A percentile compares a stretch with the other conserved stretches of the same genome.
Evolutionary conservation across 2,329 filamentous ascomycete genomes (phyloP).

Genomic region (Hirsutella rhossiliensis): DNA sequence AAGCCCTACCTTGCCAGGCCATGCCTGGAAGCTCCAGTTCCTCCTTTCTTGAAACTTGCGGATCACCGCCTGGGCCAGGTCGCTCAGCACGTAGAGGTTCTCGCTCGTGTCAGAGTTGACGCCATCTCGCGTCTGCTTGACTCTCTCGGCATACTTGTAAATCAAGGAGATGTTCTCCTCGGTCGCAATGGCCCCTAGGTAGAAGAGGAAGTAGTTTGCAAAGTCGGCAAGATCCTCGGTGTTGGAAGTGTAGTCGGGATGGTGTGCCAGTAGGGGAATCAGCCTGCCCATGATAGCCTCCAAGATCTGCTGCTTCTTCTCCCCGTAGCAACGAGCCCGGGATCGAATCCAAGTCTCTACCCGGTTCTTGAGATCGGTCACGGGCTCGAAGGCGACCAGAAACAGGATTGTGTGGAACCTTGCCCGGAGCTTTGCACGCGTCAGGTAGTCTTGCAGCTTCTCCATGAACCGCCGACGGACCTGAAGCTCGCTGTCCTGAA

Average conservation of each 20-base stretch:
- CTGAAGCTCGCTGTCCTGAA: slow-evolving; percentile 62
- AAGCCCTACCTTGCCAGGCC: slow-evolving; percentile 67
- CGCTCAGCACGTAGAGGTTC: slow-evolving; percentile 74
- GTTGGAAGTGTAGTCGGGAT: slow-evolving; percentile 70
- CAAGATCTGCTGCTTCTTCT: slow-evolving; percentile 51
- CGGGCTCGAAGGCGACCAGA: slow-evolving; percentile 82
- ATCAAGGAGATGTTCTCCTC: slow-evolving; percentile 82
- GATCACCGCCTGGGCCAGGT: slow-evolving; percentile 73
- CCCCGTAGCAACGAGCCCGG: slow-evolving; percentile 53
- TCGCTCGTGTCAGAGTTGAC: slow-evolving; percentile 57
- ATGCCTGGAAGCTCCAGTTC: slow-evolving; percentile 77
- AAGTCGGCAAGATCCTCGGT: slow-evolving; percentile 66
- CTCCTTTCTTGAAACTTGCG: slow-evolving; percentile 77
- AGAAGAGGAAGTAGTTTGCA: slow-evolving; percentile 81
- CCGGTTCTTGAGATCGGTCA: slow-evolving; percentile 56
- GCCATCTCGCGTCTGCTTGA: slow-evolving; percentile 80
- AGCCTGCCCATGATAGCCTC: slow-evolving; percentile 74
- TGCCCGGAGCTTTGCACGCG: slow-evolving; percentile 52
- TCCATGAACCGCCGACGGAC: slow-evolving; percentile 72
- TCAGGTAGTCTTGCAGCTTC: slow-evolving; percentile 84
- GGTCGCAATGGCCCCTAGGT: slow-evolving; percentile 68
- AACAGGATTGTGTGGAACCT: slow-evolving; percentile 88
- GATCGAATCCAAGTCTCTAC: slow-evolving; percentile 85
- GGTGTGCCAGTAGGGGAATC: slow-evolving; percentile 80
- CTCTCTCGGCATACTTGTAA: slow-evolving; percentile 81